Evolutionary conservation across 805 yeast genomes (phyloP).

Genomic region (Ogataea ganodermae): DNA sequence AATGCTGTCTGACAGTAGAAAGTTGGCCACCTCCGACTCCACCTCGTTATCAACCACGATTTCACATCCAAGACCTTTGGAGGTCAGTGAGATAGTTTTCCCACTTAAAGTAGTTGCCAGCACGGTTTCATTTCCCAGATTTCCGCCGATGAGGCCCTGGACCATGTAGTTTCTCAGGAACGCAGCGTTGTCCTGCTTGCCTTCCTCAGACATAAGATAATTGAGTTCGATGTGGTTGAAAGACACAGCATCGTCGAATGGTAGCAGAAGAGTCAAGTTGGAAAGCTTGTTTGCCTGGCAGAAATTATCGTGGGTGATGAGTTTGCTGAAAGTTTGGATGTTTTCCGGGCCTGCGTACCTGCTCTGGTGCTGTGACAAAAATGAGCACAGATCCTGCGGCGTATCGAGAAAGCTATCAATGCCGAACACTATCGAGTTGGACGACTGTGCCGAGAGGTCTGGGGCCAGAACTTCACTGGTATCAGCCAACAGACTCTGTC

Average conservation of each 20-base stretch:
- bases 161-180: slow-evolving; percentile 39
- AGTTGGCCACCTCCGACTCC: slow-evolving; percentile 40
- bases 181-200: slow-evolving; percentile 30
- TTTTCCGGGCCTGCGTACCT: slow-evolving; percentile 20
- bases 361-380: slow-evolving; percentile 28
- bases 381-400: slow-evolving; percentile 39
- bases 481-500: slow-evolving; percentile 39
- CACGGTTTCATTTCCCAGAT: slow-evolving; percentile 22
- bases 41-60: slow-evolving; percentile 38
- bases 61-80: slow-evolving; percentile 35
- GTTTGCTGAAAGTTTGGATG: slow-evolving; percentile 21
- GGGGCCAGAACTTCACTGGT: slow-evolving; percentile 53
- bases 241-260: slow-evolving; percentile 42
- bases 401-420: slow-evolving; percentile 48
- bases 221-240: slow-evolving; percentile 46
- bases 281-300: slow-evolving; percentile 24
- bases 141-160: slow-evolving; percentile 49
- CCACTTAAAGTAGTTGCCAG: slow-evolving; percentile 31
- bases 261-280: slow-evolving; percentile 48
- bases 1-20: slow-evolving; percentile 48
- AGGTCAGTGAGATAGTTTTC: slow-evolving; percentile 23
- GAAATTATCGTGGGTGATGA: slow-evolving; percentile 23
- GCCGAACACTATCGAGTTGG: slow-evolving; percentile 68
- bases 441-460: slow-evolving; percentile 60
- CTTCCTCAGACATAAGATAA: slow-evolving; percentile 41